phyloP scores from a whole-genome alignment of 768 basidiomycete species.

The Trametes sanguinea region DNA sequence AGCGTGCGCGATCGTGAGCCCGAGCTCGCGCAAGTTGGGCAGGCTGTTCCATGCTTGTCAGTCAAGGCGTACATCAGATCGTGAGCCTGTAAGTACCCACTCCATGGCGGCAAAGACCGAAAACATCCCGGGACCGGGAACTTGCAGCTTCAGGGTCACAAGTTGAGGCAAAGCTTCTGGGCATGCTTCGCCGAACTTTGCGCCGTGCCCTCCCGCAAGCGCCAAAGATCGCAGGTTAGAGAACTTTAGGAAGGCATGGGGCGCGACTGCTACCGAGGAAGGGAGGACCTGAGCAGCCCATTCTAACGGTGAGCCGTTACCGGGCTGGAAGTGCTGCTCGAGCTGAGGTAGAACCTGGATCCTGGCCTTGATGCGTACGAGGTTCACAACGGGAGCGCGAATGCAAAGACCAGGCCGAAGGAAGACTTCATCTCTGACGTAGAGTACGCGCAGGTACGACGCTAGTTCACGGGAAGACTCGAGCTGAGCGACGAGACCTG shows the following conservation, averaged over 20 bases:
- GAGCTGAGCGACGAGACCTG: neutral
- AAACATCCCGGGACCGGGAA: neutral
- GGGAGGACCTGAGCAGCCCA: neutral
- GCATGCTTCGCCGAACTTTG: neutral
- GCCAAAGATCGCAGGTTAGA: neutral
- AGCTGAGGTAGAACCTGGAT: neutral
- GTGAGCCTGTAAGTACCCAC: neutral
- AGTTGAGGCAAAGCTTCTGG: neutral
- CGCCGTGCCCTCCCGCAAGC: neutral
- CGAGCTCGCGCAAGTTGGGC: constrained; percentile 1
- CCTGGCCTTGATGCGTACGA: neutral
- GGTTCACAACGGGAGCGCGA: neutral
- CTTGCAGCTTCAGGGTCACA: neutral
- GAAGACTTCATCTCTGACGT: neutral
- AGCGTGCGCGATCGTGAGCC: neutral
- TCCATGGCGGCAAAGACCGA: neutral
- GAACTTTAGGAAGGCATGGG: neutral
- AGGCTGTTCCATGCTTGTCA: neutral
- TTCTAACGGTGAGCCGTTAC: neutral
- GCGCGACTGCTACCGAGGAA: neutral
- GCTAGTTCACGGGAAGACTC: neutral
- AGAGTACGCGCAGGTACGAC: neutral
- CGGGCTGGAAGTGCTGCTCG: neutral
- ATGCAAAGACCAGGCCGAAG: neutral
- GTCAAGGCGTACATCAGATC: too few species aligned